Base-by-base conservation (phyloP, 2,329 filamentous ascomycete species). In the Microdochium trichocladiopsis region DNA sequence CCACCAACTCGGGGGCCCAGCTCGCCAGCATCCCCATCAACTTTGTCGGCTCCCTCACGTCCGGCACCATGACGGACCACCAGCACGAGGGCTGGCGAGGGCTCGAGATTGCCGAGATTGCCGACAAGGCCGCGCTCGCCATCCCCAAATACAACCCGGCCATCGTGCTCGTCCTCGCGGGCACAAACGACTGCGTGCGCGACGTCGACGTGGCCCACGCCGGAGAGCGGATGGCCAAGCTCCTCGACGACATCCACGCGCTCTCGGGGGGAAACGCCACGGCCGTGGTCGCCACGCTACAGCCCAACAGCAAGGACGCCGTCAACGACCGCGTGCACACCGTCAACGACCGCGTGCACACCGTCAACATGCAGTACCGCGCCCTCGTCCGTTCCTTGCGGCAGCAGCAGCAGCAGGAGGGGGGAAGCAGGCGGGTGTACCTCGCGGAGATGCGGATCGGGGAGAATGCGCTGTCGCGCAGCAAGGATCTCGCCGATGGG, bases 261-360 rank as follows among this genome's bases (percentile, higher is more conserved):
- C 37, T 51, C 2, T 58, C 63, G 1, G 48, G 49, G n/a, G 57
- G 58, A 3, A 56, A 56, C 36, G 64, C 63, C 2, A 62, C 60
- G 1, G 58, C 69, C 16, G 60, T 69, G 21, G 52, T 69, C 5
- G 69, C 66, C 3, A 69, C 67, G 0, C 56, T 69, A 1, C 53
- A 69, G 4, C 62, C 61, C 2, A 63, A 48, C 6, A 51, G 22
- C 5, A 49, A 53, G 9, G 22, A 48, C 2, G 49, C 45, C 9
- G 25, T 47, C 18, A 25, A 49, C 18, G 31, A 28, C 9, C 54
- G 52, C 6, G 22, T 48, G 2, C 25, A 16, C 25, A 31, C 61
- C 9, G 51, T 53, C 50, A 67, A 58, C 52, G 22, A 43, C 6
- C 61, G 52, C 6, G 22, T 48, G 2, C 25, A 16, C 25, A 31